These are phyloP conservation scores for Aspergillus pseudonomiae DNA, from an alignment of 2,329 filamentous ascomycete species.

Conservation along the genomic window DNA sequence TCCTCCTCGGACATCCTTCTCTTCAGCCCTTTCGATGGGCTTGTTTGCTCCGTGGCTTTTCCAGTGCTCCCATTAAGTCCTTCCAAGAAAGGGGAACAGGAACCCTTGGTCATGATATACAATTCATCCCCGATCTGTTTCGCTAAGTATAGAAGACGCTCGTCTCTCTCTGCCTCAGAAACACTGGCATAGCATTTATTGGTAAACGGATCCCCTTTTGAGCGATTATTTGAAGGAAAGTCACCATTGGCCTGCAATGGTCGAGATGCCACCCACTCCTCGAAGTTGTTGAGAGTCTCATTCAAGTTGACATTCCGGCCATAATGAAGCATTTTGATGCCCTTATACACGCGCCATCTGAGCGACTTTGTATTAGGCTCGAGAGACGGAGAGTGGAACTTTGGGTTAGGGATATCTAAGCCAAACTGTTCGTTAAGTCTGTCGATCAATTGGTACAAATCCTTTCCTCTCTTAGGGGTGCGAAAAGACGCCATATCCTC, in stretches of 20 bases:
- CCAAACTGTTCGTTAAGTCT: conserved; percentile 38
- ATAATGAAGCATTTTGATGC: conserved; percentile 36
- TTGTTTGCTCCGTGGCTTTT: background rate
- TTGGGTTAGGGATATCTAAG: conserved; percentile 36
- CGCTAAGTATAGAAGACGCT: conserved; percentile 32
- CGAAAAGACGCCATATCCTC: conserved; percentile 13
- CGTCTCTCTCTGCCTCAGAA: conserved; percentile 24
- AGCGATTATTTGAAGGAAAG: conserved; percentile 21
- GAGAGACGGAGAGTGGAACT: conserved; percentile 21
- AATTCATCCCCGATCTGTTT: conserved; percentile 36
- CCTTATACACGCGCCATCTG: conserved; percentile 29
- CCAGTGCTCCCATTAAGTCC: background rate
- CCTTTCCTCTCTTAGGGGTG: conserved; percentile 31
- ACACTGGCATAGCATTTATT: conserved; percentile 9
- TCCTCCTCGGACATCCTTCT: conserved; percentile 26
- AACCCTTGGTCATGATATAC: conserved; percentile 31
- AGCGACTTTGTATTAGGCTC: conserved; percentile 19
- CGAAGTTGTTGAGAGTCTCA: conserved; percentile 32
- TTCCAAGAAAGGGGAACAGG: conserved; percentile 10
- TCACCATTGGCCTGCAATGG: conserved; percentile 2
- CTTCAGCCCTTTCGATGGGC: conserved; percentile 6
- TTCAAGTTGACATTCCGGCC: conserved; percentile 26
- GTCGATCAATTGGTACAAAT: conserved; percentile 32
- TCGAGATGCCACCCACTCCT: conserved; percentile 31
- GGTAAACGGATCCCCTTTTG: conserved; percentile 13